These are phyloP conservation scores for Oropetium thomaeum DNA, from an alignment of 176 grass and related monocot genomes.

Conservation along the genomic window DNA sequence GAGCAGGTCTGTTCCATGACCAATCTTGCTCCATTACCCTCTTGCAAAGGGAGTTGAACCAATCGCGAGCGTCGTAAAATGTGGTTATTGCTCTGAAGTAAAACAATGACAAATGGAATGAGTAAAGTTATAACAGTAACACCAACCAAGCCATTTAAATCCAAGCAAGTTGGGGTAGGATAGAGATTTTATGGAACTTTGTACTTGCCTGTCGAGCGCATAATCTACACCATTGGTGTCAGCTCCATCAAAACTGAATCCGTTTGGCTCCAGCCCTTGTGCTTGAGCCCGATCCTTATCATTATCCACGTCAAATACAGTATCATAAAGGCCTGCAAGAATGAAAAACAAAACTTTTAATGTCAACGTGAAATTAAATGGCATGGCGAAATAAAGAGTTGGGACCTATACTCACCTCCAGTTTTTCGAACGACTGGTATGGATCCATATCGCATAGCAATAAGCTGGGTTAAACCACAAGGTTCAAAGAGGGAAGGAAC, in stretches of 20 bases:
- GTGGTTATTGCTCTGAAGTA: slow-evolving; percentile 73
- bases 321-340: slow-evolving; percentile 81
- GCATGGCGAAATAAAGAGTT: slow-evolving; percentile 10
- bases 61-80: slow-evolving; percentile 61
- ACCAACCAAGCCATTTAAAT: too few species aligned
- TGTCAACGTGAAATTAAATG: background rate
- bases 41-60: slow-evolving; percentile 77
- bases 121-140: background rate
- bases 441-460: slow-evolving; percentile 93
- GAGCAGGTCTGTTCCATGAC: slow-evolving; percentile 91
- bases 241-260: slow-evolving; percentile 85
- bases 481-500: slow-evolving; percentile 96
- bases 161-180: too few species aligned
- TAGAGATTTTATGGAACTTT: background rate
- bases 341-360: background rate
- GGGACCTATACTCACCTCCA: slow-evolving; percentile 48
- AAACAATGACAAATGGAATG: background rate
- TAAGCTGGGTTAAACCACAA: slow-evolving; percentile 93
- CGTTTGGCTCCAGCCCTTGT: slow-evolving; percentile 80
- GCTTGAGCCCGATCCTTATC: slow-evolving; percentile 77
- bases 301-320: slow-evolving; percentile 70
- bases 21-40: slow-evolving; percentile 95
- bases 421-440: slow-evolving; percentile 94
- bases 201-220: slow-evolving; percentile 68
- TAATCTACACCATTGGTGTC: slow-evolving; percentile 62